These are phyloP conservation scores for Spiromastix sp. DNA, from an alignment of 2,329 filamentous ascomycete genomes.

Conservation along the genomic window DNA sequence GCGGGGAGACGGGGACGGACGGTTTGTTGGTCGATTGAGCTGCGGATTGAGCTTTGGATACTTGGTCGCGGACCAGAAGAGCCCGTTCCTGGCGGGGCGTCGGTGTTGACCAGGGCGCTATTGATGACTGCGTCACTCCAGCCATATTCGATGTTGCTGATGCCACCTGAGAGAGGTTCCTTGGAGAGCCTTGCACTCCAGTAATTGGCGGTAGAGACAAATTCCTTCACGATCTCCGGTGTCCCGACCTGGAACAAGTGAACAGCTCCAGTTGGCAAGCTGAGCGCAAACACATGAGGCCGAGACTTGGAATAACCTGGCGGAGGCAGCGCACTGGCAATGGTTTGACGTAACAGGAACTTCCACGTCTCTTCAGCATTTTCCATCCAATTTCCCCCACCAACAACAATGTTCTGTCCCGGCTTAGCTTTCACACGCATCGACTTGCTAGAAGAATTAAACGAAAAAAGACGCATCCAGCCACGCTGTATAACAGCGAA, in stretches of 20 bases:
- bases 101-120: slow-evolving; percentile 57
- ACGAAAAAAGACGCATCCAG: slow-evolving; percentile 87
- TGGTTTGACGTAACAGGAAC: slow-evolving; percentile 81
- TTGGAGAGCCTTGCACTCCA: slow-evolving; percentile 94
- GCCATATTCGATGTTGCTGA: slow-evolving; percentile 95
- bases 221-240: slow-evolving; percentile 86
- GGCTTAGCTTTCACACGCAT: slow-evolving; percentile 47
- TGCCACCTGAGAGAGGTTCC: slow-evolving; percentile 80
- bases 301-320: slow-evolving; percentile 87
- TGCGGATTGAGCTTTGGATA: slow-evolving; percentile 52
- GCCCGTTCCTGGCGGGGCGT: slow-evolving; percentile 24
- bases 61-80: slow-evolving; percentile 34
- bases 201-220: slow-evolving; percentile 90
- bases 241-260: slow-evolving; percentile 98
- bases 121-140: slow-evolving; percentile 82
- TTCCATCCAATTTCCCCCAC: slow-evolving; percentile 96
- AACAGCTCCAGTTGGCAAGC: slow-evolving; percentile 81
- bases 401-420: slow-evolving; percentile 56
- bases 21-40: slow-evolving; percentile 55
- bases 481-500: slow-evolving; percentile 96
- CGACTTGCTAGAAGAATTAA: slow-evolving; percentile 67
- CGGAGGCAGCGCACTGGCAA: slow-evolving; percentile 78
- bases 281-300: slow-evolving; percentile 89
- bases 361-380: slow-evolving; percentile 83
- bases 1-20: slow-evolving; percentile 64